Base-by-base conservation (phyloP, 495 filamentous ascomycete genomes). In the Neurospora sp. region DNA sequence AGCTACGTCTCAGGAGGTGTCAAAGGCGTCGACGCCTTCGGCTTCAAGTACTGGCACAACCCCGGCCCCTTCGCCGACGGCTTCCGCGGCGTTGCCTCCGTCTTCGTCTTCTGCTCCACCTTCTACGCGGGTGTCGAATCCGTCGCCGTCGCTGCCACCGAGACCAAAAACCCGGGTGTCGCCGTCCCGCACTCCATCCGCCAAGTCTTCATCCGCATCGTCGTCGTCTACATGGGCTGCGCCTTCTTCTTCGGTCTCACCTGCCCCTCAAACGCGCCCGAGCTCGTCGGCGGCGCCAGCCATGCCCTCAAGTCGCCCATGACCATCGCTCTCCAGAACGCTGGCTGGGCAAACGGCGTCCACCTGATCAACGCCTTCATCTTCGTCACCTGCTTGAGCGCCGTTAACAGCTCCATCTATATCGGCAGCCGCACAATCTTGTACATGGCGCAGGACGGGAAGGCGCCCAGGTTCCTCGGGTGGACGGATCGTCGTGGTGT, bases 111-210 rank as follows among this genome's bases (percentile, higher is more conserved):
- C 76, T 90, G 90, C 74, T 88, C 85, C 35, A 92, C 91, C 45
- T 88, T 92, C 70, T 93, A 93, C 79, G 90, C 90, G 61, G 91
- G 91, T n/a, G 89, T 89, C 10, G 91, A 93, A 75, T 86, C 90
- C 61, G 87, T 93, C 8, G 91, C 90, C 75, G 89, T 93, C 12
- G 90, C 91, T 20, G 91, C 90, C 6, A 91, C 89, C 74, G 91
- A 93, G 79, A 91, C 90, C 40, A 88, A 88, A 75, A 92, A 93
- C 78, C 91, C 91, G 3, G 82, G 90, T 73, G 86, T 86, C 70
- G 91, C 90, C 8, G 88, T 93, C 0, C 91, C 91, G 1, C 83
- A 87, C 0, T 91, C 91, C 2, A 93, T 93, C 72, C 89, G 87
- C 73, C 91, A 92, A 76, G 90, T 91, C 35, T 93, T 93, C 77